A percentile compares a stretch with the other conserved stretches of the same genome.
Evolutionary conservation across 1,139 yeast species (phyloP).

Genomic region (Waltiozyma sp.): DNA sequence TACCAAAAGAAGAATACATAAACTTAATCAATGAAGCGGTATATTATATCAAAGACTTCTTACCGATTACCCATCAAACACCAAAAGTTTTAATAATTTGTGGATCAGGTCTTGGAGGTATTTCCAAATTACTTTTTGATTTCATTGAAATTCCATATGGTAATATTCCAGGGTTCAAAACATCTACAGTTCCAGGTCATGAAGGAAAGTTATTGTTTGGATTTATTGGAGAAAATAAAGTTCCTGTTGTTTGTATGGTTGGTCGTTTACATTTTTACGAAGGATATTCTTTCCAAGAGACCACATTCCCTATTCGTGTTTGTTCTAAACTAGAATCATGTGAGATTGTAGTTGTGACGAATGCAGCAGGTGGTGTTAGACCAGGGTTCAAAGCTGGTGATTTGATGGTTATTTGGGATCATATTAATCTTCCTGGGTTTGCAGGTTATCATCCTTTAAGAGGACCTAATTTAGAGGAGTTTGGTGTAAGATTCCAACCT

Average conservation of each 20-base stretch:
- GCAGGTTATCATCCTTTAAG: constrained; percentile 81
- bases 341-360: constrained; percentile 61
- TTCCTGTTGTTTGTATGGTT: constrained; percentile 86
- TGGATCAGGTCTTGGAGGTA: constrained; percentile 91
- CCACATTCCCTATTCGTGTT: constrained; percentile 79
- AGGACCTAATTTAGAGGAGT: constrained; percentile 72
- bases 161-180: constrained; percentile 69
- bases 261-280: constrained; percentile 90
- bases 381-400: constrained; percentile 66
- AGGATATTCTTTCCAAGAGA: constrained; percentile 70
- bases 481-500: constrained; percentile 84
- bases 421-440: constrained; percentile 82
- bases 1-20: constrained; percentile 7
- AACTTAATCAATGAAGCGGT: constrained; percentile 10
- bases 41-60: constrained; percentile 5
- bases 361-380: constrained; percentile 91
- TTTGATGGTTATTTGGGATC: constrained; percentile 82
- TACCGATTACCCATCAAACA: constrained; percentile 2
- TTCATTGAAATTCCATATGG: constrained; percentile 48
- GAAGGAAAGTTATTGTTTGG: constrained; percentile 80
- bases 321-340: constrained; percentile 57
- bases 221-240: constrained; percentile 49
- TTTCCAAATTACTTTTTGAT: constrained; percentile 39
- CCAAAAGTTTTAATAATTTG: constrained; percentile 76
- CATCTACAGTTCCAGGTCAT: constrained; percentile 85